Evolutionary conservation across 768 basidiomycete species (phyloP).

Genomic region (Boletus rubescentipes): DNA sequence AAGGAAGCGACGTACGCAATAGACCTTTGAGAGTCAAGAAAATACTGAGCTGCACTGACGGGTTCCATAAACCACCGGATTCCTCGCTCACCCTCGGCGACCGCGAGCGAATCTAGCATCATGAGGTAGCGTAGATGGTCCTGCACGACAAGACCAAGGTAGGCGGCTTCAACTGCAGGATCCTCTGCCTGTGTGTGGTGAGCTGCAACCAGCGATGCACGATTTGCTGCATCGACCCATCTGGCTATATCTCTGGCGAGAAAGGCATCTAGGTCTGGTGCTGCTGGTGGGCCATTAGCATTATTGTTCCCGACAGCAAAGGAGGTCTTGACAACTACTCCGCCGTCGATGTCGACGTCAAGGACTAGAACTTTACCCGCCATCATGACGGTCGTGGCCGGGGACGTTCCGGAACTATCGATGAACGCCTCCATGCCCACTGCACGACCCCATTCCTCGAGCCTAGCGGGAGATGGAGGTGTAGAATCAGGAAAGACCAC

Average conservation of each 20-base stretch:
- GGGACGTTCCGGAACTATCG: constrained; percentile 48
- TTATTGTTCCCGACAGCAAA: constrained; percentile 57
- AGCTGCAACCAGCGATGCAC: constrained; percentile 19
- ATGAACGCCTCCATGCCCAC: constrained; percentile 76
- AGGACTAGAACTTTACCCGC: constrained; percentile 81
- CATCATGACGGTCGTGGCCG: constrained; percentile 54
- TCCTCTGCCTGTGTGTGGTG: constrained; percentile 44
- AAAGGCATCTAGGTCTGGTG: constrained; percentile 56
- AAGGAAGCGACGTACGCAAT: constrained; percentile 14
- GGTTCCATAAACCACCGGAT: constrained; percentile 72
- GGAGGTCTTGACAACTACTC: constrained; percentile 64
- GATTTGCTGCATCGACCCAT: constrained; percentile 51
- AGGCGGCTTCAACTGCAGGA: constrained; percentile 48
- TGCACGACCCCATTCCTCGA: constrained; percentile 60
- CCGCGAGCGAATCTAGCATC: constrained; percentile 66
- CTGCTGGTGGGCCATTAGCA: constrained; percentile 45
- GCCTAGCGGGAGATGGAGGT: constrained; percentile 34
- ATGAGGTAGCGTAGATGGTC: constrained; percentile 68
- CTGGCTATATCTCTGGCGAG: constrained; percentile 53
- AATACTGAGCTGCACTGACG: constrained; percentile 19
- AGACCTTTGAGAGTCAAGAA: constrained; percentile 17
- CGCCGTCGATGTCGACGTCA: constrained; percentile 61
- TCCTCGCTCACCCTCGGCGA: constrained; percentile 54
- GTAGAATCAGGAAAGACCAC: constrained; percentile 29
- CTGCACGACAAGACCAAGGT: constrained; percentile 46